Evolutionary conservation across 805 yeast species (phyloP), one percentile per base, ranked within the genome.

Genomic region (Cyberlindnera japonica): DNA sequence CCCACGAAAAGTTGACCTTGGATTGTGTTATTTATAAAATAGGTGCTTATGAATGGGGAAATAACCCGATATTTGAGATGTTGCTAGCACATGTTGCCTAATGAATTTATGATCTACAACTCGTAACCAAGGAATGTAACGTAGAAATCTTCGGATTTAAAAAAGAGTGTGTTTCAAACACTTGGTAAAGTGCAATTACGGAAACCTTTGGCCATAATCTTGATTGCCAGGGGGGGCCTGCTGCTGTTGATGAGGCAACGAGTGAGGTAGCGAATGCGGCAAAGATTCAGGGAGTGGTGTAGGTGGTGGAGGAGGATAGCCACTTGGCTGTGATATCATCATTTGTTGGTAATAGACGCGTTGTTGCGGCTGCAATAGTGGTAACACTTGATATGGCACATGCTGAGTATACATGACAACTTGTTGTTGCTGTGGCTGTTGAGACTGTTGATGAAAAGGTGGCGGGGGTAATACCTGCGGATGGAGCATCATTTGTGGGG

Each of bases 41-140:
- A 4, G 10, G 4, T 4, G 39, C 33, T 12, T 35, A 28, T n/a
- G 41, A 35, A 6, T 3, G 9, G 4, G 4, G 4, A 5, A 26
- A 31, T 19, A 19, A 27, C n/a, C n/a, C n/a, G 16, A 29, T 38
- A 4, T 42, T 38, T 27, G 40, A 33, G 6, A 8, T 33, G 17
- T 15, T 37, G 3, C 2, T 39, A 6, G 6, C 8, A 2, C 39
- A 41, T 14, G 24, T 41, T 26, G 27, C 37, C 17, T 27, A 13
- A 25, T 25, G 14, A n/a, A n/a, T n/a, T n/a, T n/a, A n/a, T n/a
- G n/a, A n/a, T n/a, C n/a, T n/a, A n/a, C n/a, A n/a, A n/a, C n/a
- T n/a, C n/a, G n/a, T n/a, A n/a, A n/a, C n/a, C n/a, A n/a, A n/a
- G n/a, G n/a, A n/a, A n/a, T n/a, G n/a, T n/a, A n/a, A n/a, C n/a